phyloP scores from a whole-genome alignment of 805 yeast species.

The Barnettozyma vustinii region DNA sequence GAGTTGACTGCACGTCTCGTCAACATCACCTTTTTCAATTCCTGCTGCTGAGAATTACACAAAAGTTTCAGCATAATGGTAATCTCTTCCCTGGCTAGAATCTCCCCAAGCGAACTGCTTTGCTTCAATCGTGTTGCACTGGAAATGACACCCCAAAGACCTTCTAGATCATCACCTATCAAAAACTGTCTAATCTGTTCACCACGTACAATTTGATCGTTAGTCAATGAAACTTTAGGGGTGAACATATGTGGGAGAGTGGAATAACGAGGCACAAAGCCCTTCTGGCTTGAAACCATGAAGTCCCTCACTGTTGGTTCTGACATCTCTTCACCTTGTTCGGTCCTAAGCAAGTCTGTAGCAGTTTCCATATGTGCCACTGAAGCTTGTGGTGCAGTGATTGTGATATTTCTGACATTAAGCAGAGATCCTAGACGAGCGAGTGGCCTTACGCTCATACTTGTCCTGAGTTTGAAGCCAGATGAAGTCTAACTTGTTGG shows the following conservation, averaged over 20 bases:
- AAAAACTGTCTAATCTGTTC: slow-evolving; percentile 2
- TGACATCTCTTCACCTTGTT: neutral
- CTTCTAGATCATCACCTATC: neutral
- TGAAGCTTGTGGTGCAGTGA: slow-evolving; percentile 3
- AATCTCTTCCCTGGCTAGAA: slow-evolving; percentile 6
- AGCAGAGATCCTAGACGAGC: neutral
- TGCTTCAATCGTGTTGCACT: neutral
- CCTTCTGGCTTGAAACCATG: neutral
- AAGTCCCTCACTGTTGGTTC: slow-evolving; percentile 1
- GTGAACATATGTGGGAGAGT: neutral
- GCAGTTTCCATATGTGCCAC: neutral
- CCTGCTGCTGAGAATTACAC: neutral
- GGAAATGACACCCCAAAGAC: neutral
- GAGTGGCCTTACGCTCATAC: neutral
- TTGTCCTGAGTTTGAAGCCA: neutral
- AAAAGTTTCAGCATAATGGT: slow-evolving; percentile 2
- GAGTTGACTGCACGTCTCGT: neutral
- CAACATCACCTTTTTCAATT: neutral
- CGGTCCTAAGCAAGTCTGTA: neutral
- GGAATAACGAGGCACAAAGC: slow-evolving; percentile 1
- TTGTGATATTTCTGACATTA: neutral
- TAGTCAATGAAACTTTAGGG: neutral
- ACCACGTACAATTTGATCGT: neutral
- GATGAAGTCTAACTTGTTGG: neutral
- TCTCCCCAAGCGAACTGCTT: neutral